These are phyloP conservation scores for Zygoascus ofunaensis DNA, from an alignment of 805 yeast genomes.

Conservation along the genomic window DNA sequence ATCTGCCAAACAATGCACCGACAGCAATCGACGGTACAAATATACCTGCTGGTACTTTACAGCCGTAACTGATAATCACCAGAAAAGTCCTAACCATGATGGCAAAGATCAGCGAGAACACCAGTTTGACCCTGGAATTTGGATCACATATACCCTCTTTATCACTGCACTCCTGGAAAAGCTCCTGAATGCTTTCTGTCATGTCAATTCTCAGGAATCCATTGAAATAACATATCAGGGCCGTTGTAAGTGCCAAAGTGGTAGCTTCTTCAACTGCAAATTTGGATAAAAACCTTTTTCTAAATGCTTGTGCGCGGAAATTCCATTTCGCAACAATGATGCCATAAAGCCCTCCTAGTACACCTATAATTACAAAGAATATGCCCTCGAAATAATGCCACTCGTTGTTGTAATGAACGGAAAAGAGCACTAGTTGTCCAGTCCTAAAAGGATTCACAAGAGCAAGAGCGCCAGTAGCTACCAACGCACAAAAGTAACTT, in stretches of 20 bases:
- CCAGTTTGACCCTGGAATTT: conserved; percentile 22
- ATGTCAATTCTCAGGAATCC: conserved; percentile 75
- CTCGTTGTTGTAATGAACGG: conserved; percentile 74
- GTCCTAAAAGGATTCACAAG: conserved; percentile 85
- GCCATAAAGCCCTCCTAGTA: conserved; percentile 90
- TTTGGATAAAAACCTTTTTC: conserved; percentile 55
- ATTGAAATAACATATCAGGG: conserved; percentile 73
- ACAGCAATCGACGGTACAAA: conserved; percentile 57
- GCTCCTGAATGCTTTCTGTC: conserved; percentile 89
- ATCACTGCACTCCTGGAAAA: conserved; percentile 73
- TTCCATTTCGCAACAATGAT: conserved; percentile 66
- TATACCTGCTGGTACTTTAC: conserved; percentile 51
- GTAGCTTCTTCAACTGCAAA: conserved; percentile 65
- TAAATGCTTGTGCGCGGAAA: conserved; percentile 62
- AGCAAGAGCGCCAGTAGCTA: conserved; percentile 76
- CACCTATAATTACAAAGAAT: conserved; percentile 65
- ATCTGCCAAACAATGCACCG: conserved; percentile 51
- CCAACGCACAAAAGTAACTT: conserved; percentile 80
- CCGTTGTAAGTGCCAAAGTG: conserved; percentile 56
- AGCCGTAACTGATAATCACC: conserved; percentile 72
- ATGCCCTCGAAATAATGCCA: conserved; percentile 85
- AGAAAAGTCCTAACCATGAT: conserved; percentile 60
- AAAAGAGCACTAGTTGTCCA: conserved; percentile 88
- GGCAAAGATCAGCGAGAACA: conserved; percentile 56
- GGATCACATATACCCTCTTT: conserved; percentile 22